Conservation (phyloP, 495 filamentous ascomycete genomes). For the Pseudomonodictys pantanalensis region DNA sequence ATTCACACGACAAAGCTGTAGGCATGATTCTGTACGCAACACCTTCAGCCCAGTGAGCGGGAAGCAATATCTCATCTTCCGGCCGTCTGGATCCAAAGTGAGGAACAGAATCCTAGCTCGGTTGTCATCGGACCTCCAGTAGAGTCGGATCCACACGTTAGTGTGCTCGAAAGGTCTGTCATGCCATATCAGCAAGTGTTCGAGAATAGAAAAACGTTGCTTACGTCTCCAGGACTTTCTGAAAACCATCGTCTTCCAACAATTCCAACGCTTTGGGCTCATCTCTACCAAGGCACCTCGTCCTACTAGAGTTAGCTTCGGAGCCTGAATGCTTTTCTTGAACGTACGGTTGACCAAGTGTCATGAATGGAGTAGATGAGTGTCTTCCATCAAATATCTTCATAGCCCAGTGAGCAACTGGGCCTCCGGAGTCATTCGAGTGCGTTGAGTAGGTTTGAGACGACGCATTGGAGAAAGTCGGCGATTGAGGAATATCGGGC, state of each 20-base stretch:
- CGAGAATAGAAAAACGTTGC: conserved; percentile 8
- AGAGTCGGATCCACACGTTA: conserved; percentile 55
- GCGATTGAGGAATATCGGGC: conserved; percentile 36
- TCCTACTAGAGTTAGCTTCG: conserved; percentile 37
- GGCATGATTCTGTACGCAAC: conserved; percentile 50
- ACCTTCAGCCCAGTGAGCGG: conserved; percentile 54
- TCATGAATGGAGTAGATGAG: conserved; percentile 44
- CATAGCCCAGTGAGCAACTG: conserved; percentile 51
- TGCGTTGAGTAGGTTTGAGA: conserved; percentile 31
- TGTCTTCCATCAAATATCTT: conserved; percentile 46
- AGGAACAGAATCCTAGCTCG: conserved; percentile 60
- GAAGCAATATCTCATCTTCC: conserved; percentile 47
- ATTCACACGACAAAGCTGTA: conserved; percentile 55
- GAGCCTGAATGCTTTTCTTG: not conserved
- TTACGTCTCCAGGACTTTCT: conserved; percentile 47
- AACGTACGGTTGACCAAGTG: conserved; percentile 46
- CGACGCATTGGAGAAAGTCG: conserved; percentile 34
- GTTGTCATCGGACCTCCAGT: conserved; percentile 52
- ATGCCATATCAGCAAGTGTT: not conserved
- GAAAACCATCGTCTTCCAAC: conserved; percentile 41
- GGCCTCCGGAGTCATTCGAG: conserved; percentile 26
- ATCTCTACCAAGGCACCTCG: conserved; percentile 49
- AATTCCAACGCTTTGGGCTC: conserved; percentile 42
- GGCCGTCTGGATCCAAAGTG: conserved; percentile 40
- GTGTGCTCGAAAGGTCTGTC: conserved; percentile 45